Evolutionary conservation across 768 basidiomycete species (phyloP).

Genomic region (Russula earlei): DNA sequence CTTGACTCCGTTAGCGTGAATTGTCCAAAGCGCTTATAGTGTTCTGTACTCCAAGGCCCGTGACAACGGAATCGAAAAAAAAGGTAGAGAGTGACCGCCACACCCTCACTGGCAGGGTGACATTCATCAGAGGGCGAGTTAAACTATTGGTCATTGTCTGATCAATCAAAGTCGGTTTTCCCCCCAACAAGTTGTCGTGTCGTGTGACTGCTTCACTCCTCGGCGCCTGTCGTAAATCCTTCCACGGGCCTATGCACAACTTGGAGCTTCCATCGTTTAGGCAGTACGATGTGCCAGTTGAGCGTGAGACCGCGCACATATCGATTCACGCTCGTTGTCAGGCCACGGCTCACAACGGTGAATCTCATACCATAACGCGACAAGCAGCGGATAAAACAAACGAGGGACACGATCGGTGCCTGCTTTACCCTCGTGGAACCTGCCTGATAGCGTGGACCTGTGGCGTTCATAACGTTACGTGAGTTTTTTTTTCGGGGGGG

Average conservation of each 20-base stretch:
- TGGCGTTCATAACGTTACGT: background rate
- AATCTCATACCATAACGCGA: background rate
- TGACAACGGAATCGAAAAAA: too few relatives aligned
- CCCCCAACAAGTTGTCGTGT: too few relatives aligned
- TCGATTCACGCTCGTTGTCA: background rate
- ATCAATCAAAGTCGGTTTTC: background rate
- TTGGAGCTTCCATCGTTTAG: background rate
- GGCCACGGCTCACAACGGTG: background rate
- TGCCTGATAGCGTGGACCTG: background rate
- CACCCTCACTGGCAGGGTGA: too few relatives aligned
- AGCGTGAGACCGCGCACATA: too few relatives aligned
- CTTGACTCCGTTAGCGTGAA: too few relatives aligned
- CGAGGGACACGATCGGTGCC: background rate
- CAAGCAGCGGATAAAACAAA: background rate
- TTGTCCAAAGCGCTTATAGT: too few relatives aligned
- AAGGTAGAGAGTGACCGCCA: too few relatives aligned
- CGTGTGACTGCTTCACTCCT: background rate
- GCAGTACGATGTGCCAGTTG: background rate
- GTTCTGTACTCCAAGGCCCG: too few relatives aligned
- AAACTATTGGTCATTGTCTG: too few relatives aligned
- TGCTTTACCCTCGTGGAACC: background rate
- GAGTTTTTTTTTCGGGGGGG: too few relatives aligned
- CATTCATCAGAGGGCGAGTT: too few relatives aligned
- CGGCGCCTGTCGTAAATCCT: background rate
- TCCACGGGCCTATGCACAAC: background rate